Base-by-base conservation (phyloP, 2,329 filamentous ascomycete species). In the Curvularia lunata region DNA sequence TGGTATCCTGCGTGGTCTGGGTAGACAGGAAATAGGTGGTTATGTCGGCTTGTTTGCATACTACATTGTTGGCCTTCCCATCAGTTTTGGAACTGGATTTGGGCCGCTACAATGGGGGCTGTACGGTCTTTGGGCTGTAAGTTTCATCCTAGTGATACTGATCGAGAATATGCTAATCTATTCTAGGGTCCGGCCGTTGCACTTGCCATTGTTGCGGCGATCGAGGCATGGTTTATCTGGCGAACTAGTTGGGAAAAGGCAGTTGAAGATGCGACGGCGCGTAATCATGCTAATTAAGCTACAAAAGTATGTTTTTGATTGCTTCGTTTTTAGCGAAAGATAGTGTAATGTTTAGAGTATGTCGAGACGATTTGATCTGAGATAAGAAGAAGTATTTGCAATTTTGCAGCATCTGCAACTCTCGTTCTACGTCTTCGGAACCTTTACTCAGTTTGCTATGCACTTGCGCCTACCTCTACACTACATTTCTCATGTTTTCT, bases 1-100 rank as follows among this genome's bases (percentile, higher is more conserved):
- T 70, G 94, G 93, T 27, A 83, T 97, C 38, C 83, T 98, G 27
- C 85, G 95, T 41, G 94, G 94, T 12, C 85, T 98, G 16, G 95
- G 95, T 2, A 86, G 91, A 56, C 94, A 98, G 77, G 88, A 92
- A 63, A 88, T 98, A 55, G 94, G 94, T 12, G 93, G 94, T 0
- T 97, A 94, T 67, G 88, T 93, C 7, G 96, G 95, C 70, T 79
- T 98, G 2, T 86, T 92, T 48, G 88, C 89, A 21, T 97, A 97
- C 79, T 99, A 98, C 76, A 80, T 85, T 18, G 84, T 98, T 25
- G 94, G 91, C 0, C 82, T 98, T 77, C 94, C 95, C 0, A 86
- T 97, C 32, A 91, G 89, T 38, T 89, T 97, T 64, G 86, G 85
- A 4, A 86, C 90, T 0, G 90, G 88, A 0, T 97, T 98, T 74